Percentiles rank a stretch among this genome's conserved stretches.
These are phyloP conservation scores for Pseudotulostoma volvatum DNA, from an alignment of 495 filamentous ascomycete genomes.

Conservation along the genomic window DNA sequence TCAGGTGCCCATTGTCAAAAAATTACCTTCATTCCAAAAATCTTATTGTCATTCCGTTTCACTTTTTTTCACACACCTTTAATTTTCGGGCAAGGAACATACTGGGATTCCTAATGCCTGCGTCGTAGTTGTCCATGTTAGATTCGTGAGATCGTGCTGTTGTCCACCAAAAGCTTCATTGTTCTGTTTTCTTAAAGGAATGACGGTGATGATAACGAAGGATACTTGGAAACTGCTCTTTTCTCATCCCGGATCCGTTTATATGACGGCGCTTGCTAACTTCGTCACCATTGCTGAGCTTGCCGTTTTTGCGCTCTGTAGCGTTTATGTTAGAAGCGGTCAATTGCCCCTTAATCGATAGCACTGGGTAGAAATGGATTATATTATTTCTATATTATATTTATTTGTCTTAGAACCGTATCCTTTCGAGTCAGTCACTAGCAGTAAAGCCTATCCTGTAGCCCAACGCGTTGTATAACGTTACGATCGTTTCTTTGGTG, in stretches of 20 bases:
- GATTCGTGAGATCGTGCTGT: not conserved
- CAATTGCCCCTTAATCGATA: too few relatives aligned
- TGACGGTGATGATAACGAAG: conserved; percentile 6
- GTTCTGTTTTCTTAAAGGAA: conserved; percentile 3
- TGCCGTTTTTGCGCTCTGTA: too few relatives aligned
- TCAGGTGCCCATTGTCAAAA: not conserved
- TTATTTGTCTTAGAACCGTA: too few relatives aligned
- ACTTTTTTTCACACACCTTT: conserved; percentile 1
- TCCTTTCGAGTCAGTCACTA: too few relatives aligned
- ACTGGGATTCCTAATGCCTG: not conserved
- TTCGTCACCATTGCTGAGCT: too few relatives aligned
- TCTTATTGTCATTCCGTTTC: conserved; percentile 4
- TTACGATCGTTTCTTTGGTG: too few relatives aligned
- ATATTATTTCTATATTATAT: too few relatives aligned
- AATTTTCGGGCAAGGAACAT: not conserved
- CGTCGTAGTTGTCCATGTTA: not conserved
- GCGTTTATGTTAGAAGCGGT: too few relatives aligned
- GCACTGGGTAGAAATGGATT: too few relatives aligned
- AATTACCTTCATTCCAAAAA: not conserved
- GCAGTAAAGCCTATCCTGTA: too few relatives aligned
- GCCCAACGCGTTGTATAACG: too few relatives aligned
- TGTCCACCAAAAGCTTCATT: not conserved
- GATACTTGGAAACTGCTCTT: conserved; percentile 11
- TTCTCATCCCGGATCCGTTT: conserved; percentile 2
- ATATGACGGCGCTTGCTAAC: too few relatives aligned